Percentiles rank a stretch among this genome's conserved stretches.
These are phyloP conservation scores for Mycena maculata DNA, from an alignment of 768 basidiomycete genomes.

Conservation along the genomic window DNA sequence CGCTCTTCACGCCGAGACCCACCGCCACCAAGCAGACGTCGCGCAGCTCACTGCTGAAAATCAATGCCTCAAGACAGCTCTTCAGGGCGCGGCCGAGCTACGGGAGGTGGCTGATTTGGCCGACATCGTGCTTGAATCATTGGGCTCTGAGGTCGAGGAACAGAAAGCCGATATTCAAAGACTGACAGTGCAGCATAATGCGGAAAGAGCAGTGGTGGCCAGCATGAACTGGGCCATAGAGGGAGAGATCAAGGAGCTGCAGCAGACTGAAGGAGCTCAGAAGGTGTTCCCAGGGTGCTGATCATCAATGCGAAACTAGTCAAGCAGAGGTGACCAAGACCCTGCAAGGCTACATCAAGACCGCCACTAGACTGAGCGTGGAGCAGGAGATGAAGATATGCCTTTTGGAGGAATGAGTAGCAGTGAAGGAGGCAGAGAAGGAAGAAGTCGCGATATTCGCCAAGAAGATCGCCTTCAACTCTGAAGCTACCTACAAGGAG, in stretches of 20 bases:
- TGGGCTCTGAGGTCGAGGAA: background rate
- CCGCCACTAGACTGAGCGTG: background rate
- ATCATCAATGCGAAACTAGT: background rate
- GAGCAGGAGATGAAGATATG: background rate
- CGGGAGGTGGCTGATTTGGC: background rate
- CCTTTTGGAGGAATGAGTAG: background rate
- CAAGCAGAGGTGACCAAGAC: background rate
- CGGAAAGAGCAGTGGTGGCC: background rate
- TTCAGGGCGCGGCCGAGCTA: background rate
- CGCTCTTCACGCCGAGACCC: background rate
- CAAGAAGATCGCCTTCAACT: background rate
- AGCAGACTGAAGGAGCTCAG: background rate
- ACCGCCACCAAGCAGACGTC: background rate
- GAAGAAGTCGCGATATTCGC: conserved; percentile 1
- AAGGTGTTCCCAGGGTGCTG: background rate
- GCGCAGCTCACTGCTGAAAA: background rate
- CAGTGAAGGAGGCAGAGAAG: background rate
- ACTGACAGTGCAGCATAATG: background rate
- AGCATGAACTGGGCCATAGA: conserved; percentile 10
- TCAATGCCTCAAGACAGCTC: background rate
- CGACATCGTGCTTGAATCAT: background rate
- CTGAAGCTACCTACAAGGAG: background rate
- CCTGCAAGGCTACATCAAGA: conserved; percentile 4
- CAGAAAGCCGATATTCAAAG: background rate
- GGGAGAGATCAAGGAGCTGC: conserved; percentile 11